These are phyloP conservation scores for Rhypophila decipiens DNA, from an alignment of 495 filamentous ascomycete genomes.

Conservation along the genomic window DNA sequence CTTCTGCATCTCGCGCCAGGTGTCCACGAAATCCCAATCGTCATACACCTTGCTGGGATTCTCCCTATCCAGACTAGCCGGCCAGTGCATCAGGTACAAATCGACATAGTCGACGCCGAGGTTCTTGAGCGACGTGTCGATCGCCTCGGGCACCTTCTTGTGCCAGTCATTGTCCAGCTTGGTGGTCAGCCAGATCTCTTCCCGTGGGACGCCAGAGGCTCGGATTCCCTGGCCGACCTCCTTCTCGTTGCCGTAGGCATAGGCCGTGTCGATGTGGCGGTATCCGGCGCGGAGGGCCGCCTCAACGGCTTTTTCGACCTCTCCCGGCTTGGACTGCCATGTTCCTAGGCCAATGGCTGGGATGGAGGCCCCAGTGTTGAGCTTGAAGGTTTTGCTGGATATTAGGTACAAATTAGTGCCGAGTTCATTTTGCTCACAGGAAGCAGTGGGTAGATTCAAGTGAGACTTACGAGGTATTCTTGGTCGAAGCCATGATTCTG, in stretches of 20 bases:
- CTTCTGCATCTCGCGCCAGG: slow-evolving; percentile 81
- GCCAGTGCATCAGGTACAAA: slow-evolving; percentile 85
- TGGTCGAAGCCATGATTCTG: slow-evolving; percentile 26
- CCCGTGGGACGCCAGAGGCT: slow-evolving; percentile 72
- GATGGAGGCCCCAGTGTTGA: slow-evolving; percentile 75
- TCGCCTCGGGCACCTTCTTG: slow-evolving; percentile 56
- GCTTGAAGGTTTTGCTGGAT: slow-evolving; percentile 56
- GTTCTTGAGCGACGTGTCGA: slow-evolving; percentile 61
- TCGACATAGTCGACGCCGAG: slow-evolving; percentile 75
- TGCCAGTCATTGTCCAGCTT: slow-evolving; percentile 85
- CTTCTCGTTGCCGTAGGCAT: slow-evolving; percentile 77
- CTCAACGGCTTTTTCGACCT: slow-evolving; percentile 55
- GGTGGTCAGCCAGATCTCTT: slow-evolving; percentile 80
- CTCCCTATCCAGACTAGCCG: slow-evolving; percentile 42
- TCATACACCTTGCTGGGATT: slow-evolving; percentile 33
- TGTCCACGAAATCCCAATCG: slow-evolving; percentile 77
- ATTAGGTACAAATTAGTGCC: background rate
- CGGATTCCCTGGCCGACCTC: slow-evolving; percentile 76
- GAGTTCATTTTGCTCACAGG: background rate
- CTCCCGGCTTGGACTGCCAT: slow-evolving; percentile 60
- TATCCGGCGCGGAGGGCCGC: slow-evolving; percentile 67
- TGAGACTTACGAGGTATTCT: slow-evolving; percentile 32
- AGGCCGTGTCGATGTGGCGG: slow-evolving; percentile 57
- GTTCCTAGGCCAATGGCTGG: slow-evolving; percentile 79
- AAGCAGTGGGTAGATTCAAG: too few relatives aligned